Conservation (phyloP, 139 green algal genomes). For the Spirogloea muscicola region DNA sequence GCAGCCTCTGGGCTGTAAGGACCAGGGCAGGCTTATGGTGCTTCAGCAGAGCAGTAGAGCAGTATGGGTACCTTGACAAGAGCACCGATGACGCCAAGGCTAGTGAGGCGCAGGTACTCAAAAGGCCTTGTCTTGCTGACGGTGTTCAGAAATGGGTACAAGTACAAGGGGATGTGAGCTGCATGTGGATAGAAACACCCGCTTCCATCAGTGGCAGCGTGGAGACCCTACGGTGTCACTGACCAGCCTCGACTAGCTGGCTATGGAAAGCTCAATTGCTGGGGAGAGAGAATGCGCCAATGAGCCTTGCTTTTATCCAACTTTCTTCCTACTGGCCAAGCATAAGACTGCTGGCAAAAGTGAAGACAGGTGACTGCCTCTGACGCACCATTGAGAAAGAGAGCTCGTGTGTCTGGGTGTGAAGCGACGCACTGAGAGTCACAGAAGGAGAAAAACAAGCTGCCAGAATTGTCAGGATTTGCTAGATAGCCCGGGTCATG, state of each 20-base stretch:
- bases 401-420: constrained; percentile 84
- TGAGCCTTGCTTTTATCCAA: too few species aligned
- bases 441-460: neutral
- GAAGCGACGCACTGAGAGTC: constrained; percentile 79
- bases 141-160: constrained; percentile 99
- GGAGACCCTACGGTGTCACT: too few species aligned
- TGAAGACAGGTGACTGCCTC: too few species aligned
- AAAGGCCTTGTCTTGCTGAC: constrained; percentile 94
- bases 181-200: constrained; percentile 50
- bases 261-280: too few species aligned
- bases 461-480: neutral
- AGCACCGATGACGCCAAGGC: constrained; percentile 92
- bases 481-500: neutral
- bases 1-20: too few species aligned
- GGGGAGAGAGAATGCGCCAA: too few species aligned
- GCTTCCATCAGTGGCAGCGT: too few species aligned
- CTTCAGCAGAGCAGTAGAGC: too few species aligned
- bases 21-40: too few species aligned
- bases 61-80: constrained; percentile 92
- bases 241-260: too few species aligned
- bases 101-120: constrained; percentile 97
- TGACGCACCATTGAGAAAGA: constrained; percentile 89
- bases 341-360: too few species aligned
- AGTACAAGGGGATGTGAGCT: constrained; percentile 92
- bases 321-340: too few species aligned